These are phyloP conservation scores for Xylariomycetidae sp. DNA, from an alignment of 2,329 filamentous ascomycete species.

Conservation along the genomic window DNA sequence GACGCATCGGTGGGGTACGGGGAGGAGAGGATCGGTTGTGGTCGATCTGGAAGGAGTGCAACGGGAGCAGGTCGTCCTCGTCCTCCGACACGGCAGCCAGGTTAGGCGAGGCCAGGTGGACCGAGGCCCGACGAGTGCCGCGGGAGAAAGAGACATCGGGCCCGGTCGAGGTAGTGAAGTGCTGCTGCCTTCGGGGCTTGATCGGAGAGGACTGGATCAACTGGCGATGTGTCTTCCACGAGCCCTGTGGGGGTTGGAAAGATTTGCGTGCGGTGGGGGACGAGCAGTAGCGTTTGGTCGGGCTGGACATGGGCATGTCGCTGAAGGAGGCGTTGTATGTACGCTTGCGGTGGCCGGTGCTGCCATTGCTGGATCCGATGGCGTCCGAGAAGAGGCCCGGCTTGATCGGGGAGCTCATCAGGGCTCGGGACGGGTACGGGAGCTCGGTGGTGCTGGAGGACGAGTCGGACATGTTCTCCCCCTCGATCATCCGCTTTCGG, in stretches of 20 bases:
- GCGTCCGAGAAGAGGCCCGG: slow-evolving; percentile 78
- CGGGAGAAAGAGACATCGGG: slow-evolving; percentile 76
- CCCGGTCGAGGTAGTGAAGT: slow-evolving; percentile 65
- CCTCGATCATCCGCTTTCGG: slow-evolving; percentile 61
- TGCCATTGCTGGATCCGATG: slow-evolving; percentile 63
- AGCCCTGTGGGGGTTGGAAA: slow-evolving; percentile 43
- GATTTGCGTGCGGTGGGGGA: slow-evolving; percentile 57
- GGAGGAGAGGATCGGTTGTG: slow-evolving; percentile 74
- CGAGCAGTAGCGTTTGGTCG: slow-evolving; percentile 65
- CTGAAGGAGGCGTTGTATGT: slow-evolving; percentile 56
- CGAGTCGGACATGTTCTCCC: slow-evolving; percentile 77
- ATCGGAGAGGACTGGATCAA: slow-evolving; percentile 83
- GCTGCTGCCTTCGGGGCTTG: slow-evolving; percentile 66
- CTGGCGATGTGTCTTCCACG: slow-evolving; percentile 67
- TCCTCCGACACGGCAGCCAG: slow-evolving; percentile 65
- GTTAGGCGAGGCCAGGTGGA: slow-evolving; percentile 54
- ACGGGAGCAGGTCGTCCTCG: slow-evolving; percentile 74
- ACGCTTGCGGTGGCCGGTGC: slow-evolving; percentile 59
- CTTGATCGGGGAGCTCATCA: slow-evolving; percentile 83
- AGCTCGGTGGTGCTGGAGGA: slow-evolving; percentile 79
- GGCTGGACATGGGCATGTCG: slow-evolving; percentile 48
- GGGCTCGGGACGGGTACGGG: slow-evolving; percentile 58
- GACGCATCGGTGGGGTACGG: slow-evolving; percentile 68
- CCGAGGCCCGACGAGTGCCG: slow-evolving; percentile 61
- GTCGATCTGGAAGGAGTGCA: slow-evolving; percentile 64